Conservation (phyloP, 169 alveolate species). For the Perkinsus chesapeaki region DNA sequence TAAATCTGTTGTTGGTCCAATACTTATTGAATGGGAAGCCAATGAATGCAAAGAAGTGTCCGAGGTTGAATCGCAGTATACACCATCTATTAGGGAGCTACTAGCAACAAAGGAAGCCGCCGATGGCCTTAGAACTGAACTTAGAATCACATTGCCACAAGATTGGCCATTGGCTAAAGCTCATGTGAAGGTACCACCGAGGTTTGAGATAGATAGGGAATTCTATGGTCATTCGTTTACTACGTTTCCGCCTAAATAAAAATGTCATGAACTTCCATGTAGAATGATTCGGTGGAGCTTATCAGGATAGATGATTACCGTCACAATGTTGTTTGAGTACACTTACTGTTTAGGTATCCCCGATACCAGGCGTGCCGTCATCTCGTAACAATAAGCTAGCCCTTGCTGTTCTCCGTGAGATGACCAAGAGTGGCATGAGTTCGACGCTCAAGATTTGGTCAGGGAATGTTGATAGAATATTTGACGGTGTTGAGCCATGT, state of each 20-base stretch:
- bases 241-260: too few species aligned
- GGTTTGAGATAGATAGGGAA: too few species aligned
- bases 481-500: conserved; percentile 31
- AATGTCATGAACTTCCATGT: too few species aligned
- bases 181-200: neutral
- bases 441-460: neutral
- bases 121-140: neutral
- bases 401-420: neutral
- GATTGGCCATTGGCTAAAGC: neutral
- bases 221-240: too few species aligned
- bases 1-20: neutral
- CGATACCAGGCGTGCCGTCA: neutral
- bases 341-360: neutral
- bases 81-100: neutral
- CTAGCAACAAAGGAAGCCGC: neutral
- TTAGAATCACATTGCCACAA: neutral
- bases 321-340: neutral
- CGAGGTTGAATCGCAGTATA: neutral
- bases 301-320: too few species aligned
- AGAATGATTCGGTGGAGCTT: too few species aligned
- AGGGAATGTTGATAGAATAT: neutral
- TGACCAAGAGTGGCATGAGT: neutral
- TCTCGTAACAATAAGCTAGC: neutral
- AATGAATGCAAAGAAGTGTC: neutral
- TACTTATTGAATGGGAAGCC: neutral